Percentiles rank a stretch among this genome's conserved stretches.
Evolutionary conservation across 495 filamentous ascomycete genomes (phyloP).

Genomic region (Penicillium subrubescens): DNA sequence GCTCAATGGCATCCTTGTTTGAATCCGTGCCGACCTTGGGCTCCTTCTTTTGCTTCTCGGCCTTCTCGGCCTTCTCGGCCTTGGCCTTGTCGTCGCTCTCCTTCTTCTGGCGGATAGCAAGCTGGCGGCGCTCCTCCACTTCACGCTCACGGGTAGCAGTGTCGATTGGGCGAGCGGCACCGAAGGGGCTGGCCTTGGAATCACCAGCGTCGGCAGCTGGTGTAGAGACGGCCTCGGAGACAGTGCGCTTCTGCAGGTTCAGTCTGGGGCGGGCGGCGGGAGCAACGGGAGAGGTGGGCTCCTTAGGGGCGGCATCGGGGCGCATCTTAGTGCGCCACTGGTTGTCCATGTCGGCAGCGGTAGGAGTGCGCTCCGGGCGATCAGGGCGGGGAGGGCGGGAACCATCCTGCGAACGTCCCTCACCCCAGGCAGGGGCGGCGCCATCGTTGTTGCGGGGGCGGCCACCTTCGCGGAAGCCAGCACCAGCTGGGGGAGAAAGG

Average conservation of each 20-base stretch:
- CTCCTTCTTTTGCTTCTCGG: conserved; percentile 54
- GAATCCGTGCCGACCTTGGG: conserved; percentile 48
- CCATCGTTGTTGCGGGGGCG: conserved; percentile 69
- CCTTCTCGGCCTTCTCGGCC: conserved; percentile 64
- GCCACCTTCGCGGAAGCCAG: conserved; percentile 61
- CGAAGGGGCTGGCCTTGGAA: conserved; percentile 87
- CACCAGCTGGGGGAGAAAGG: conserved; percentile 68
- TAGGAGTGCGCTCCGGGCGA: conserved; percentile 74
- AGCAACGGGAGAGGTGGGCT: conserved; percentile 56
- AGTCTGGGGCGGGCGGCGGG: conserved; percentile 68
- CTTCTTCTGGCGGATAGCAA: conserved; percentile 75
- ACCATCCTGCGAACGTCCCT: conserved; percentile 75
- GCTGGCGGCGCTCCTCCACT: conserved; percentile 82
- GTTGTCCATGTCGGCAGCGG: conserved; percentile 82
- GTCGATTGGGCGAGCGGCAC: conserved; percentile 86
- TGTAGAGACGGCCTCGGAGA: conserved; percentile 67
- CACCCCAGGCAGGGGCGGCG: conserved; percentile 82
- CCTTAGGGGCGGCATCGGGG: conserved; percentile 65
- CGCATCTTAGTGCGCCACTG: conserved; percentile 85
- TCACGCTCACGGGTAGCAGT: conserved; percentile 84
- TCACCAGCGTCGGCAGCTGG: conserved; percentile 53
- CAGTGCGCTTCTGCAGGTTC: conserved; percentile 85
- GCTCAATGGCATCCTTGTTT: conserved; percentile 49
- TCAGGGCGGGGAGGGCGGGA: conserved; percentile 85
- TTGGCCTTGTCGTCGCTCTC: conserved; percentile 86